Conservation (phyloP, 805 yeast species). For the Lachancea waltii region DNA sequence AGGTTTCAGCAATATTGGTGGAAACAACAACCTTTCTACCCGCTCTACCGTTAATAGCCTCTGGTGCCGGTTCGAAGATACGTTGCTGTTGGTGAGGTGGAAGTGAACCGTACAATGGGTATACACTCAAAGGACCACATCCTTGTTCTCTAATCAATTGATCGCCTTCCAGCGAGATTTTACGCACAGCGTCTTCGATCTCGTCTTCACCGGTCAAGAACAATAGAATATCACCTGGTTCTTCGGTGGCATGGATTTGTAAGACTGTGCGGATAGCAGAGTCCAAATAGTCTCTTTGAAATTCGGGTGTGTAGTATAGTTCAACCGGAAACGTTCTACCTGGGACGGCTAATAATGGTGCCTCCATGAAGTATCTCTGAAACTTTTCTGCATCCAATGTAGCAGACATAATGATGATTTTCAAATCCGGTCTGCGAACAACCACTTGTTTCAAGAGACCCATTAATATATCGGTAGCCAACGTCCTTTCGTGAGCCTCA, state of each 20-base stretch:
- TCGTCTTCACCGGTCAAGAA: conserved; percentile 96
- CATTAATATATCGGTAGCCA: conserved; percentile 95
- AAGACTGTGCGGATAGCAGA: conserved; percentile 92
- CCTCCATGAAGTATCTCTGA: conserved; percentile 80
- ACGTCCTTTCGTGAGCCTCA: conserved; percentile 97
- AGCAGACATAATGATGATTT: conserved; percentile 94
- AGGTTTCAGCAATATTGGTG: conserved; percentile 96
- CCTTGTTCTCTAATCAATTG: conserved; percentile 81
- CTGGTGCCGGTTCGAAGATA: conserved; percentile 86
- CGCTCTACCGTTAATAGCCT: conserved; percentile 72
- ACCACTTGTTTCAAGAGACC: conserved; percentile 84
- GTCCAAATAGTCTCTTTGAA: conserved; percentile 89
- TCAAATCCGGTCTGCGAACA: conserved; percentile 74
- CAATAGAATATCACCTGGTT: conserved; percentile 79
- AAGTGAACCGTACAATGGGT: conserved; percentile 91
- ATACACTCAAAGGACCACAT: conserved; percentile 83
- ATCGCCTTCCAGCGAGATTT: conserved; percentile 81
- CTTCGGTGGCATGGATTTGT: conserved; percentile 96
- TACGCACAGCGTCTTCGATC: conserved; percentile 93
- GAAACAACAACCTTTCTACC: conserved; percentile 91
- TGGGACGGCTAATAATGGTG: conserved; percentile 93
- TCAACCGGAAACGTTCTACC: conserved; percentile 98
- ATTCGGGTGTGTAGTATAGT: conserved; percentile 93
- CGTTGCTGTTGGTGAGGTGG: conserved; percentile 95
- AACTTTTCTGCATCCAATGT: conserved; percentile 96